Percentiles rank a stretch among this genome's conserved stretches.
phyloP scores from a whole-genome alignment of 139 green algal genomes.

The Closterium sp. region DNA sequence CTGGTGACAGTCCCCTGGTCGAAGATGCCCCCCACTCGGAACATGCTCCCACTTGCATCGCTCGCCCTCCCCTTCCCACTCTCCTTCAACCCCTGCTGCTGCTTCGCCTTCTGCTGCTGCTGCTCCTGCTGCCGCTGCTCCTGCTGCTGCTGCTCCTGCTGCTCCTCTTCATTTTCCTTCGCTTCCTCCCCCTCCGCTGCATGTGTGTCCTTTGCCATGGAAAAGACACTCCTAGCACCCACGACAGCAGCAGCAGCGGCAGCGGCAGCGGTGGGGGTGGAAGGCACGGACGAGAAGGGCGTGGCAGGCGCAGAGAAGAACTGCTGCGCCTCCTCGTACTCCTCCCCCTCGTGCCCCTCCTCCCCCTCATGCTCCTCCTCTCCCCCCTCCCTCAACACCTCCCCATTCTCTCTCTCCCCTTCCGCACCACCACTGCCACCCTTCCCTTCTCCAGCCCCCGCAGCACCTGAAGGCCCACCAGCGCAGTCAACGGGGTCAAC shows the following conservation, averaged over 20 bases:
- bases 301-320: background rate
- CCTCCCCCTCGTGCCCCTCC: background rate
- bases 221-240: background rate
- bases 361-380: background rate
- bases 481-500: background rate
- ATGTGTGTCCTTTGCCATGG: background rate
- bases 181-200: background rate
- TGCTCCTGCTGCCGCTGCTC: background rate
- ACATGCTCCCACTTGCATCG: background rate
- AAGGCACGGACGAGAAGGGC: background rate
- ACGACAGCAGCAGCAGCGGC: background rate
- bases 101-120: background rate
- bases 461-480: too few relatives aligned
- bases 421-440: background rate
- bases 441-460: background rate
- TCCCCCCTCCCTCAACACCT: background rate
- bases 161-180: background rate
- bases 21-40: background rate
- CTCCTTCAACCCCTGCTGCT: background rate
- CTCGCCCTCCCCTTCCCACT: background rate
- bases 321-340: background rate
- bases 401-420: background rate
- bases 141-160: background rate
- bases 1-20: background rate
- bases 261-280: background rate